Evolutionary conservation across 1,284 basidiomycete species (phyloP), one percentile per base, ranked within the genome.

Genomic region (Cryptococcus sp.): DNA sequence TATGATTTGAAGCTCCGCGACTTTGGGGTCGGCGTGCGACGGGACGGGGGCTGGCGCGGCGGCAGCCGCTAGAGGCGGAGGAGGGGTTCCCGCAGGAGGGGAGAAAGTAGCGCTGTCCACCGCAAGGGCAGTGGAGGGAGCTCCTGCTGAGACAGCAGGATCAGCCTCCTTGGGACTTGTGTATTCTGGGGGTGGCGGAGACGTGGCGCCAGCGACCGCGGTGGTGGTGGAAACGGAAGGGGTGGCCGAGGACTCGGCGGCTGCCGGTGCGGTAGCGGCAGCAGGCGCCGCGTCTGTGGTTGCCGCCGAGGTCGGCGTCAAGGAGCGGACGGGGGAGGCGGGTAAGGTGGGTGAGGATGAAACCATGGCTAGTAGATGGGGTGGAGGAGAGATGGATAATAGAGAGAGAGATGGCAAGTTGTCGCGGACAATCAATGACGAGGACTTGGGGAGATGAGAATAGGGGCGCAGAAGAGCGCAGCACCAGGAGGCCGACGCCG

Each of bases 1-100:
- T 61, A 75, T 74, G 51, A 63, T 53, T 36, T 66, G 66, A 2
- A 75, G 66, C 46, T 70, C 68, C 24, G 62, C 59, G 35, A 75
- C 61, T 50, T 73, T 71, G 4, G 72, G 68, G 50, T 73, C 61
- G 47, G 62, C 16, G 46, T 42, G 28, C 7, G 51, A n/a, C 2
- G 13, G 38, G 13, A 37, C 21, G 15, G 38, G 21, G 39, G 15
- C 12, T 28, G 28, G 15, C 12, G 43, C 33, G 15, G 44, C 44
- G 18, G 42, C 8, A 38, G 53, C 9, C 4, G 33, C 7, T n/a
- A 49, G 15, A 16, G 46, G 40, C 9, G 54, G 43, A 37, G 16
- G 38, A 21, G 42, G 15, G 9, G 51, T n/a, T 42, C 9, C n/a
- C 12, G 20, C 38, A 21, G 51, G 52, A 44, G 47, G 18, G 7